Conservation (phyloP, 305 asterid genomes). For the Fraxinus paxiana region DNA sequence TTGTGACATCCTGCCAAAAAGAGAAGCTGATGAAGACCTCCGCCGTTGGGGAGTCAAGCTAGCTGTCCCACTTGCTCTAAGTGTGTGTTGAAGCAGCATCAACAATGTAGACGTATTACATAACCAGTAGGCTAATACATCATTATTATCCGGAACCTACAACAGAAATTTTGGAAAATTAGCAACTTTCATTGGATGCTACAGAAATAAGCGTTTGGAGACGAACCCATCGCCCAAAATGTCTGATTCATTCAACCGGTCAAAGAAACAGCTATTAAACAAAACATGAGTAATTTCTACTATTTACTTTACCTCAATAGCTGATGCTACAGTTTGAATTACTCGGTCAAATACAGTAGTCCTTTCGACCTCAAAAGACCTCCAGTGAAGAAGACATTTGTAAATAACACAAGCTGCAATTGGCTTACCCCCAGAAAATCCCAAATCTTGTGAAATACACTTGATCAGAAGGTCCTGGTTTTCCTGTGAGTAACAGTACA, state of each 20-base stretch:
- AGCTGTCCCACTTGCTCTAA: conserved; percentile 95
- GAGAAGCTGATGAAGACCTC: conserved; percentile 92
- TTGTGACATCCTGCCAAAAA: conserved; percentile 98
- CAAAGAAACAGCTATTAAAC: conserved; percentile 19
- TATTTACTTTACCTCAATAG: conserved; percentile 13
- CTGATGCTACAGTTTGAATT: conserved; percentile 65
- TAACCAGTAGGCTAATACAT: conserved; percentile 84
- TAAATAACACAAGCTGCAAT: conserved; percentile 92
- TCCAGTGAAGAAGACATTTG: conserved; percentile 98
- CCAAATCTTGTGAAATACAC: conserved; percentile 93
- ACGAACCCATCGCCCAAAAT: conserved; percentile 5
- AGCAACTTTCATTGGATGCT: conserved; percentile 17
- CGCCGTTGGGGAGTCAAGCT: conserved; percentile 94
- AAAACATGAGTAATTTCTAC: conserved; percentile 9
- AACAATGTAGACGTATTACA: conserved; percentile 88
- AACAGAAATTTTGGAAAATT: conserved; percentile 21
- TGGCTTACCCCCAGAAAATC: conserved; percentile 92
- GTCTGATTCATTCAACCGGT: conserved; percentile 1
- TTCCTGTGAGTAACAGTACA: conserved; percentile 56
- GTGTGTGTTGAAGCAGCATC: conserved; percentile 96
- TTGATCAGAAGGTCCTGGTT: conserved; percentile 90
- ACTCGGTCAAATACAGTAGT: conserved; percentile 91
- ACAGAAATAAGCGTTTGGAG: background rate
- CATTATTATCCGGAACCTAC: conserved; percentile 82
- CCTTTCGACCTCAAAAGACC: conserved; percentile 98